phyloP scores from a whole-genome alignment of 2,329 filamentous ascomycete genomes.

The Fusarium nygamai region DNA sequence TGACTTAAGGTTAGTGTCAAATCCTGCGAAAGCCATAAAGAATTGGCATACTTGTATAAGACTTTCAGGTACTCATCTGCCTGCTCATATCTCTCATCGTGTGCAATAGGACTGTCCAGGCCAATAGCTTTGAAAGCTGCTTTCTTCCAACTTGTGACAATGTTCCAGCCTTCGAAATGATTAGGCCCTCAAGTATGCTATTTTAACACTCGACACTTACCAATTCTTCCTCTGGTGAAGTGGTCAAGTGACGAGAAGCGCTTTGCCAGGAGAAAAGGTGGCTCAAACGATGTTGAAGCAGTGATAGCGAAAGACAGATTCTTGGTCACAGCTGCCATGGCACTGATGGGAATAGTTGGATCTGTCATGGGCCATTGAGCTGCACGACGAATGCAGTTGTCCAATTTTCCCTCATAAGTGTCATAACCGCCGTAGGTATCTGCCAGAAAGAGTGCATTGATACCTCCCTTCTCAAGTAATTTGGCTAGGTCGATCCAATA shows the following conservation, averaged over 20 bases:
- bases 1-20: conserved; percentile 26
- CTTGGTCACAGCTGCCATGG: conserved; percentile 74
- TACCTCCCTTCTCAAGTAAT: conserved; percentile 67
- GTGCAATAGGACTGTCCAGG: conserved; percentile 64
- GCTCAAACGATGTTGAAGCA: conserved; percentile 70
- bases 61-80: conserved; percentile 71
- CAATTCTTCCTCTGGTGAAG: conserved; percentile 66
- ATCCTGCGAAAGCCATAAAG: accelerated
- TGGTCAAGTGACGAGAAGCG: conserved; percentile 71
- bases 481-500: conserved; percentile 74
- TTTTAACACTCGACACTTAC: neutral
- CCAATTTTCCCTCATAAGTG: conserved; percentile 67
- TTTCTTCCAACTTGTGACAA: conserved; percentile 65
- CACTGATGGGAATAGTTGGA: conserved; percentile 70
- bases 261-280: conserved; percentile 69
- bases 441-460: conserved; percentile 73
- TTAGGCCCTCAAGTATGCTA: neutral
- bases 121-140: conserved; percentile 71
- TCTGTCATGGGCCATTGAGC: conserved; percentile 74
- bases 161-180: conserved; percentile 65
- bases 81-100: conserved; percentile 69
- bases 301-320: conserved; percentile 71
- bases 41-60: conserved; percentile 63
- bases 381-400: conserved; percentile 69
- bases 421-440: conserved; percentile 74